Evolutionary conservation across 768 basidiomycete species (phyloP).

Genomic region (Suillus weaverae): DNA sequence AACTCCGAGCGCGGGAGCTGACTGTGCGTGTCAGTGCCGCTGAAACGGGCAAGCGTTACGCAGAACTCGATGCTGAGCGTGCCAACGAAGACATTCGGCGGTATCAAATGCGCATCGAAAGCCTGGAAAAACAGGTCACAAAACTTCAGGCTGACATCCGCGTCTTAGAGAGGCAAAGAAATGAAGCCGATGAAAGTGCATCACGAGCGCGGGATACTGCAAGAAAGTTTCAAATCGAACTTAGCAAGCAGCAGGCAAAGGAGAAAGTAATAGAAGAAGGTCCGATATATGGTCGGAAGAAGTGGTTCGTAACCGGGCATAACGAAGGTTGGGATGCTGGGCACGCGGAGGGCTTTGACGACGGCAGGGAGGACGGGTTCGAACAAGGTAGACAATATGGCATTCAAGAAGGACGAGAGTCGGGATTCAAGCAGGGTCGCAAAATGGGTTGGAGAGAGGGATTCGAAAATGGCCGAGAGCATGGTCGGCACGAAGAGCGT

Average conservation of each 20-base stretch:
- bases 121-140: slow-evolving; percentile 44
- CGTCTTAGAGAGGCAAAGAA: slow-evolving; percentile 36
- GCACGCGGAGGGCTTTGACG: slow-evolving; percentile 45
- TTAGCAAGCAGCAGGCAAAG: slow-evolving; percentile 46
- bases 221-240: slow-evolving; percentile 41
- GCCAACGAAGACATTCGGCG: slow-evolving; percentile 48
- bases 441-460: slow-evolving; percentile 31
- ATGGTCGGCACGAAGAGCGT: slow-evolving; percentile 51
- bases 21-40: slow-evolving; percentile 37
- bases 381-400: slow-evolving; percentile 44
- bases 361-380: slow-evolving; percentile 45
- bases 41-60: slow-evolving; percentile 42
- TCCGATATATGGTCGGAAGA: slow-evolving; percentile 39
- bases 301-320: slow-evolving; percentile 45
- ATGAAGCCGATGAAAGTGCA: slow-evolving; percentile 45
- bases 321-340: slow-evolving; percentile 48
- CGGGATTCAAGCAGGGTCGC: slow-evolving; percentile 35
- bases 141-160: slow-evolving; percentile 31
- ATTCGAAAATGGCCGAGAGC: slow-evolving; percentile 35
- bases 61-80: slow-evolving; percentile 40
- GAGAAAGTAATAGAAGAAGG: slow-evolving; percentile 46
- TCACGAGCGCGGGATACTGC: slow-evolving; percentile 44
- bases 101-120: slow-evolving; percentile 48
- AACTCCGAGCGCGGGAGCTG: slow-evolving; percentile 46
- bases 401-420: slow-evolving; percentile 33